A percentile compares a stretch with the other conserved stretches of the same genome.
Conservation (phyloP, 208 protist species). For the Trypanosoma mega region DNA sequence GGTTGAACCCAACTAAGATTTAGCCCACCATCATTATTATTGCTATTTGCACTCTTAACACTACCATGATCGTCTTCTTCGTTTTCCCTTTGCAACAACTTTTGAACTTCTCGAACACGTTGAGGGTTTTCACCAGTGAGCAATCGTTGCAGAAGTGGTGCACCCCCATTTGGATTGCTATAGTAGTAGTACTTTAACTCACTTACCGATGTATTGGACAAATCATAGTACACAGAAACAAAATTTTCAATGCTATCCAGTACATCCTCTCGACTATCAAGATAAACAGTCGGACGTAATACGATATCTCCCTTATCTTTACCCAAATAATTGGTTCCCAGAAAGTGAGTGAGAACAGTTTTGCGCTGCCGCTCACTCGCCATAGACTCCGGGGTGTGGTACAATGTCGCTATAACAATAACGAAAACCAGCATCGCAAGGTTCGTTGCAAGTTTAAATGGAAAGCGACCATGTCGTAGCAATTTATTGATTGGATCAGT, state of each 20-base stretch:
- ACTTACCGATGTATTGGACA: constrained; percentile 41
- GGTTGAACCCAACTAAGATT: constrained; percentile 22
- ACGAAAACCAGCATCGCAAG: constrained; percentile 39
- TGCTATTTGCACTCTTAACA: no score
- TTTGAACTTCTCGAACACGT: not conserved
- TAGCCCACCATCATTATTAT: not conserved
- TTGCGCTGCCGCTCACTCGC: constrained; percentile 43
- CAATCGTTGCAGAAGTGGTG: not conserved
- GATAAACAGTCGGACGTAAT: constrained; percentile 37
- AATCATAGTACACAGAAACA: constrained; percentile 45
- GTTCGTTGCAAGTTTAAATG: constrained; percentile 43
- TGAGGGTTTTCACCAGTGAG: not conserved
- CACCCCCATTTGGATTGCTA: not conserved
- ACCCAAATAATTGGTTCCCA: constrained; percentile 34
- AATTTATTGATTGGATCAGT: constrained; percentile 40
- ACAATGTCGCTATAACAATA: constrained; percentile 33
- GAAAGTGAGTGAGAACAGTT: constrained; percentile 46
- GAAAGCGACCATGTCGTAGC: constrained; percentile 33
- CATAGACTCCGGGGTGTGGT: constrained; percentile 35
- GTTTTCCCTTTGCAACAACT: not conserved
- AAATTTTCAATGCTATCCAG: constrained; percentile 40
- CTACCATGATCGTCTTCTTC: not conserved
- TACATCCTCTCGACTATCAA: constrained; percentile 38
- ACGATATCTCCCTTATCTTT: constrained; percentile 57
- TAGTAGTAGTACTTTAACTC: constrained; percentile 51